Percentiles rank a stretch among this genome's conserved stretches.
These are phyloP conservation scores for Diaporthe caulivora DNA, from an alignment of 2,329 filamentous ascomycete genomes.

Conservation along the genomic window DNA sequence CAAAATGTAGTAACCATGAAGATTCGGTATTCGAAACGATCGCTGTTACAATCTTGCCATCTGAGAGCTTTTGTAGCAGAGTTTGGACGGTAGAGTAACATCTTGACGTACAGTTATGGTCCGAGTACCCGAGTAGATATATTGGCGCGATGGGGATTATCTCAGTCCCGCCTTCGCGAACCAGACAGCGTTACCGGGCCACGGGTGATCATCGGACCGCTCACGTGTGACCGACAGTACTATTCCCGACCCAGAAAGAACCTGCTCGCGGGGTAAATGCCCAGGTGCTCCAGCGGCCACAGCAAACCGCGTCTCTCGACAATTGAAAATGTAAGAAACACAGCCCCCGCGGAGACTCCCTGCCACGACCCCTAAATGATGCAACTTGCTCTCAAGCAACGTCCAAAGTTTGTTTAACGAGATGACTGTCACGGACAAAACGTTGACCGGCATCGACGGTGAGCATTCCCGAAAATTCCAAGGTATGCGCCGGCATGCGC, in stretches of 20 bases:
- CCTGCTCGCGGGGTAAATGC: constrained; percentile 6
- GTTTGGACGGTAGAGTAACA: too few relatives aligned
- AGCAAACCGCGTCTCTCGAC: not conserved
- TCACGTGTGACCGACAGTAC: not conserved
- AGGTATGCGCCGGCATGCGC: not conserved
- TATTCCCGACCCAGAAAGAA: not conserved
- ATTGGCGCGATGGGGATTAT: not conserved
- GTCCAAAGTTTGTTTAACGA: not conserved
- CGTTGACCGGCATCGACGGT: constrained; percentile 20
- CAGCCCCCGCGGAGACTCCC: too few relatives aligned
- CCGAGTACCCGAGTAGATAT: not conserved
- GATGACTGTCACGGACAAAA: not conserved
- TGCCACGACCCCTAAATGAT: too few relatives aligned
- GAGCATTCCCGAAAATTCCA: not conserved
- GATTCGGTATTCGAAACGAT: too few relatives aligned
- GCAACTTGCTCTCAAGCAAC: not conserved
- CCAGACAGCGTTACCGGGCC: not conserved
- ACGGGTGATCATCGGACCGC: not conserved
- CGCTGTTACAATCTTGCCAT: too few relatives aligned
- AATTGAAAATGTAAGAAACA: too few relatives aligned
- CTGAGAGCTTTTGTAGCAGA: too few relatives aligned
- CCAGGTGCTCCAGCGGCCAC: not conserved
- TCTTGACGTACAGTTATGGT: too few relatives aligned
- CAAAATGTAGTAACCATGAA: too few relatives aligned
- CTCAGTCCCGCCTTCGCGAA: not conserved